Percentiles rank a stretch among this genome's conserved stretches.
Evolutionary conservation across 345 rosid species (phyloP).

Genomic region (Syzygium aqueum): DNA sequence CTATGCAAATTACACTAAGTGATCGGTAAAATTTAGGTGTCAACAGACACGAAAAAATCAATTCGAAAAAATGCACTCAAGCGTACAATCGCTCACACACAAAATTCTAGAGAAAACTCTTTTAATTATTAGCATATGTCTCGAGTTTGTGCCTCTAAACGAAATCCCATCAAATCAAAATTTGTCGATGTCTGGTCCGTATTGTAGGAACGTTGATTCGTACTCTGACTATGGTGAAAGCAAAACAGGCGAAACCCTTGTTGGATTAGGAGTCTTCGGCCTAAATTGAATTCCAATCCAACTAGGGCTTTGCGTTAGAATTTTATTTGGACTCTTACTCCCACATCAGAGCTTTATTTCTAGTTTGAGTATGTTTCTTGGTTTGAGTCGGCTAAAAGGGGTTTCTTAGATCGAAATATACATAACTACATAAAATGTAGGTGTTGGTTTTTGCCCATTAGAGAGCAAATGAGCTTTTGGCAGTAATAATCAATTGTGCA

Average conservation of each 20-base stretch:
- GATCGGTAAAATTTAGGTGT: too few relatives aligned
- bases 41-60: neutral
- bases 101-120: neutral
- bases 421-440: neutral
- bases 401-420: neutral
- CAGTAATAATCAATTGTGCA: neutral
- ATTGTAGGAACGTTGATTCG: neutral
- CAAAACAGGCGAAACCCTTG: neutral
- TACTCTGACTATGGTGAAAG: neutral
- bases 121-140: neutral
- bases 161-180: neutral
- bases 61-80: neutral
- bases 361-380: neutral
- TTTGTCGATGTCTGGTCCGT: neutral
- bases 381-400: neutral
- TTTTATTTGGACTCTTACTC: neutral
- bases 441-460: neutral
- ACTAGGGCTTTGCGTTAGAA: neutral
- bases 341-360: neutral
- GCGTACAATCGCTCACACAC: neutral
- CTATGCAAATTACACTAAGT: too few relatives aligned
- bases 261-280: neutral
- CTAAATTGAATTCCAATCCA: neutral
- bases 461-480: neutral
- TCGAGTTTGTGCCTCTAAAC: neutral